Base-by-base conservation (phyloP, 2,329 filamentous ascomycete genomes). In the Coniochaeta sp. region DNA sequence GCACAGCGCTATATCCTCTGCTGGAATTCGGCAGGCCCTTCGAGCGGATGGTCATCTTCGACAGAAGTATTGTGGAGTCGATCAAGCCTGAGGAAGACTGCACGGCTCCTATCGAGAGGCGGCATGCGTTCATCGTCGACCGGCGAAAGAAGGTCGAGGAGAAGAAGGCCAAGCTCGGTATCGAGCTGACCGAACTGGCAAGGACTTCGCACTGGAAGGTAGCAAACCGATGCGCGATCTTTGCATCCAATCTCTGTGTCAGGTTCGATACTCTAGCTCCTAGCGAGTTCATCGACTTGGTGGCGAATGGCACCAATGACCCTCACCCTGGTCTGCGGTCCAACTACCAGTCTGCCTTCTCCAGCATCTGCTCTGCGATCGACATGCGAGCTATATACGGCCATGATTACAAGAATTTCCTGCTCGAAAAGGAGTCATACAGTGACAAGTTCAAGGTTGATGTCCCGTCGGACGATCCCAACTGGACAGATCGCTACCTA, bases 121-220 rank as follows among this genome's bases (percentile, higher is more conserved):
- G 92, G 63, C 86, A 89, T 65, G 79, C 87, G 2, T 89, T 87
- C 65, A 91, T 99, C 65, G 76, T 89, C 61, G 85, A 87, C 64
- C 89, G 93, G 60, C 84, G 93, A 61, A 80, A 79, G 58, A 83
- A 84, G 62, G 92, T 98, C 5, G 95, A 99, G 73, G 80, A 82
- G 59, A 92, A 90, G 76, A 99, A 99, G 76, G 80, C 87, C 0
- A 83, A 85, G 3, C 77, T 99, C 28, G 90, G 93, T 0, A 78
- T 91, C 59, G 92, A 98, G 71, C 80, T 99, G 34, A 89, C 93
- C 4, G 84, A 89, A 62, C 77, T 89, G 62, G 90, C 91, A 1
- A 87, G 86, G 67, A 84, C 84, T 3, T 91, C 92, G 0, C 96
- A 99, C 70, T 99, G 95, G 95, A 98, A 96, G 78, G 93, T 96